Conservation (phyloP, 1,284 basidiomycete genomes). For the Cystobasidium pallidum region DNA sequence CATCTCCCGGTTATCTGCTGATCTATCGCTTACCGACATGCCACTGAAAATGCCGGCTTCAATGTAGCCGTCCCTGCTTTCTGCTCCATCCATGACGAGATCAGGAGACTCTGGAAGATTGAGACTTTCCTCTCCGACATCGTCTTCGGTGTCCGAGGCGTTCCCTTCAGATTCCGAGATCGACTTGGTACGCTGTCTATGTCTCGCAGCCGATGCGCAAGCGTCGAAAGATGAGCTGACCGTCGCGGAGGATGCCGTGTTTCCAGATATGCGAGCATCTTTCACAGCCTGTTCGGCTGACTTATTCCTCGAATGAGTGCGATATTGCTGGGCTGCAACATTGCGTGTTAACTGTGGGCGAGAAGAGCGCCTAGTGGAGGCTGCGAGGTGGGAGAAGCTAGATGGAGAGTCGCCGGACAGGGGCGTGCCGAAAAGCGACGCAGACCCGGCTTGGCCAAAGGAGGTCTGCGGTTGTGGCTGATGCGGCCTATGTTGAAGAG, state of each 20-base stretch:
- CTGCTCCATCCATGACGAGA: slow-evolving; percentile 2
- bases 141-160: slow-evolving; percentile 18
- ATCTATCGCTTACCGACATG: not conserved
- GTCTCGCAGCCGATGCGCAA: slow-evolving; percentile 16
- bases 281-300: not conserved
- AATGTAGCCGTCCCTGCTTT: slow-evolving; percentile 1
- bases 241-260: not conserved
- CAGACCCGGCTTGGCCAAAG: slow-evolving; percentile 13
- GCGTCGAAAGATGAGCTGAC: slow-evolving; percentile 30
- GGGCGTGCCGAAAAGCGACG: slow-evolving; percentile 11
- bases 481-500: slow-evolving; percentile 7
- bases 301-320: slow-evolving; percentile 14
- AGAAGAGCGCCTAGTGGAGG: not conserved
- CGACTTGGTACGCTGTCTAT: slow-evolving; percentile 37
- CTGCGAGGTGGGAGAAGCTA: not conserved
- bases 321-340: not conserved
- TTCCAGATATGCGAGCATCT: not conserved
- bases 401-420: not conserved
- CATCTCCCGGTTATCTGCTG: not conserved
- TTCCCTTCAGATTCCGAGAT: slow-evolving; percentile 40
- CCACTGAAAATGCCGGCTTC: slow-evolving; percentile 16
- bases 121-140: slow-evolving; percentile 2
- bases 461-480: slow-evolving; percentile 10
- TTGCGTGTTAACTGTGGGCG: not conserved
- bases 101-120: slow-evolving; percentile 34